phyloP scores from a whole-genome alignment of 2,329 filamentous ascomycete species.

The Colletotrichum tabaci region DNA sequence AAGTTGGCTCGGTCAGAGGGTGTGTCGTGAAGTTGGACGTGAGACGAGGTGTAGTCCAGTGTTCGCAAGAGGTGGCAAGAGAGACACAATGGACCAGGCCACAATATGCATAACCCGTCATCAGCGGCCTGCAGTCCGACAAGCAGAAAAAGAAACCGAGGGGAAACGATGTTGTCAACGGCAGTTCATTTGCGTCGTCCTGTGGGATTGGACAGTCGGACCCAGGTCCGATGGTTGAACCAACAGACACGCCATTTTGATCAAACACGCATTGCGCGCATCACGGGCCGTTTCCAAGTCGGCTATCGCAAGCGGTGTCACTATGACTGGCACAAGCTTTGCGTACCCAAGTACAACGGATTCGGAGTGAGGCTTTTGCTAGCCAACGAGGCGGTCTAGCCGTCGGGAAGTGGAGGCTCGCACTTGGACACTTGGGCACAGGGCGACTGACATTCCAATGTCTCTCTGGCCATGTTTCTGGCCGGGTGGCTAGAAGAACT shows the following conservation, averaged over 20 bases:
- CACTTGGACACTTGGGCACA: background rate
- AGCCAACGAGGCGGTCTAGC: background rate
- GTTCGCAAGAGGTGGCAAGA: constrained; percentile 3
- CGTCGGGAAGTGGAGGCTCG: constrained; percentile 21
- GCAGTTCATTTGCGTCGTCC: constrained; percentile 12
- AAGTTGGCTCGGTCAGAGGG: constrained; percentile 9
- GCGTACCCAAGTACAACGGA: constrained; percentile 1
- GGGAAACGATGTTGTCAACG: constrained; percentile 19
- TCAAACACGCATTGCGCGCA: background rate
- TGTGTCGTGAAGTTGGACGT: constrained; percentile 23
- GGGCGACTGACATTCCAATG: constrained; percentile 7
- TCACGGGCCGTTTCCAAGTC: background rate
- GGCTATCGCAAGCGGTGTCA: constrained; percentile 3
- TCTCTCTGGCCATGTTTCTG: constrained; percentile 32
- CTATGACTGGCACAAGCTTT: background rate
- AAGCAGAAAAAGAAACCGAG: background rate
- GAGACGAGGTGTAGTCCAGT: background rate
- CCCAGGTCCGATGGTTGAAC: constrained; percentile 10
- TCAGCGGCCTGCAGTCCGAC: constrained; percentile 20
- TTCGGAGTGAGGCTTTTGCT: background rate
- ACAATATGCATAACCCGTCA: constrained; percentile 7
- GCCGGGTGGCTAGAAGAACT: constrained; percentile 24
- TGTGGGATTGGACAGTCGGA: constrained; percentile 27
- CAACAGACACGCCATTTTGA: constrained; percentile 14
- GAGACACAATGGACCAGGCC: constrained; percentile 7